phyloP scores from a whole-genome alignment of 371 early-diverging fungal genomes.

The Mortierella sp. region DNA sequence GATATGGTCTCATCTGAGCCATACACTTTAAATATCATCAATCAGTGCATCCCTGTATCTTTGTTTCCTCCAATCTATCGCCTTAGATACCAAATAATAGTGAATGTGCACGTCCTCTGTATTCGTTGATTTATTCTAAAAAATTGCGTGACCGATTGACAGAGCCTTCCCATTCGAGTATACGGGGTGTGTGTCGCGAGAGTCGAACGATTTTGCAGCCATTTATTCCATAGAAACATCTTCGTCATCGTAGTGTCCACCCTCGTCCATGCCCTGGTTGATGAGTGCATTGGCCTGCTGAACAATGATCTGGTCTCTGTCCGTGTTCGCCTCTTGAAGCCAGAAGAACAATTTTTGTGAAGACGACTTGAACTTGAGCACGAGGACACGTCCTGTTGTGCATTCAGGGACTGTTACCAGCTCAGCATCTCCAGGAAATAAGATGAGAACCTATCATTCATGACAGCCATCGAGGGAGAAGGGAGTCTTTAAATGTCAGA shows the following conservation, averaged over 20 bases:
- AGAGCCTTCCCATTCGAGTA: no score
- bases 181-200: no score
- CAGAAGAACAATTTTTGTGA: constrained; percentile 82
- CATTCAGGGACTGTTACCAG: constrained; percentile 73
- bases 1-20: constrained; percentile 29
- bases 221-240: constrained; percentile 46
- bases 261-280: constrained; percentile 56
- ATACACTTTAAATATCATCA: neutral
- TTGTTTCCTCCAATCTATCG: no score
- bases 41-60: neutral
- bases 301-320: constrained; percentile 66
- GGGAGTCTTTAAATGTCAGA: neutral
- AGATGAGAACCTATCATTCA: constrained; percentile 67
- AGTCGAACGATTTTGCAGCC: no score
- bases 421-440: constrained; percentile 84
- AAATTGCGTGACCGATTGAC: no score
- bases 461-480: neutral
- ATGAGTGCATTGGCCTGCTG: constrained; percentile 68
- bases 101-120: no score
- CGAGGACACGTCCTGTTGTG: constrained; percentile 79
- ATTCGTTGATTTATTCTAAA: no score
- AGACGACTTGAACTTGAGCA: constrained; percentile 81
- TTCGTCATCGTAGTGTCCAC: constrained; percentile 24
- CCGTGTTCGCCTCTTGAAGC: constrained; percentile 78
- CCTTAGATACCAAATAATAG: no score